Evolutionary conservation across 2,329 filamentous ascomycete species (phyloP), one percentile per base, ranked within the genome.

Genomic region (Aspergillus fumigatiaffinis): DNA sequence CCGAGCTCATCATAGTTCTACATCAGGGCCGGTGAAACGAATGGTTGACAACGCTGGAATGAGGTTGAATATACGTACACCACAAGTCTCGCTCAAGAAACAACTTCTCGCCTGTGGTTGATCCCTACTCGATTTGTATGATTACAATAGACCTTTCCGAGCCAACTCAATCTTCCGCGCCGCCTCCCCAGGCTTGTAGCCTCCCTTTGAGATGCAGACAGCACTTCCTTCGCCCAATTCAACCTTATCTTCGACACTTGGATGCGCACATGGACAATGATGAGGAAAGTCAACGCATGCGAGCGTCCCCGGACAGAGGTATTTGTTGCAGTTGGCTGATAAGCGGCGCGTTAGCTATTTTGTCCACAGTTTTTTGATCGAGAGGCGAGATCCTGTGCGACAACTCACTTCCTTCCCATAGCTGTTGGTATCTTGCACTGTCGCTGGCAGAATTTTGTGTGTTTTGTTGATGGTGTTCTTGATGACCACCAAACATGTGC

Each of bases 231-330:
- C 78, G 10, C 74, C 76, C n/a, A 80, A 60, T 58, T 80, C 90
- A 61, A 91, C 84, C 71, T 94, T 94, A 64, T 93, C 90, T 70
- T 93, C 87, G 60, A 89, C 80, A 8, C 80, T 76, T 1, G 89
- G 87, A 79, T 89, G 96, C 1, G 91, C 82, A 77, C 94, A 99
- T 28, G 94, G 94, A 76, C 94, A 99, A 77, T 99, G 94, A 73
- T 97, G 93, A 1, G 94, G 92, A 78, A 96, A 94, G 73, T 95
- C 88, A 6, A 99, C 94, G 79, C 94, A 99, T 38, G 92, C 90
- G 59, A 99, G 84, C 0, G 94, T 97, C 63, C 91, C 91, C 2
- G 94, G 92, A 72, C 94, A 99, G 55, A 99, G 87, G 73, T 97
- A 99, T 66, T 93, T 92, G 68, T 90, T 86, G 81, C 94, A 99